Conservation (phyloP, 805 yeast species). For the Candida maris region DNA sequence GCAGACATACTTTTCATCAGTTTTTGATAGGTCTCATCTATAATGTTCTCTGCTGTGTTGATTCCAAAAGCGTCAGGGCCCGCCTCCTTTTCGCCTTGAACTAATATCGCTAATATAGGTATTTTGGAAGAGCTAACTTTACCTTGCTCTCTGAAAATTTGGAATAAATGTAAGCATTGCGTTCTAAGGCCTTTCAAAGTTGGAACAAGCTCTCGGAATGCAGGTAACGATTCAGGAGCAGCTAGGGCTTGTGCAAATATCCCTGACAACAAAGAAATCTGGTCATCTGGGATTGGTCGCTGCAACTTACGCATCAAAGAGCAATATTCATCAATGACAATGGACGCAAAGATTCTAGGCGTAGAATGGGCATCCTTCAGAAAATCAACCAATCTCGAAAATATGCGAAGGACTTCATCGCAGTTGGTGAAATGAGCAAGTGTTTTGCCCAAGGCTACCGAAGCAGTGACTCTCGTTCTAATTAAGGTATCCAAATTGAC, state of each 20-base stretch:
- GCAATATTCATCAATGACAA: slow-evolving; percentile 70
- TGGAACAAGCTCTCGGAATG: slow-evolving; percentile 82
- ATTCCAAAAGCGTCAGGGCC: slow-evolving; percentile 91
- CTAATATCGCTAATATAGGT: slow-evolving; percentile 83
- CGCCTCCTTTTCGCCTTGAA: slow-evolving; percentile 91
- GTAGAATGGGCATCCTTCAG: slow-evolving; percentile 69
- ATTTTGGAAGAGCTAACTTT: slow-evolving; percentile 65
- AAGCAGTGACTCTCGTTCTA: slow-evolving; percentile 70
- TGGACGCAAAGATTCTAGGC: slow-evolving; percentile 67
- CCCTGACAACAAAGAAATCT: slow-evolving; percentile 11
- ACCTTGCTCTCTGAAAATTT: slow-evolving; percentile 73
- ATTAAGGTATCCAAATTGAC: slow-evolving; percentile 74
- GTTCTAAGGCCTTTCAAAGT: slow-evolving; percentile 80
- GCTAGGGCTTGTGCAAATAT: slow-evolving; percentile 36
- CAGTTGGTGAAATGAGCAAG: slow-evolving; percentile 45
- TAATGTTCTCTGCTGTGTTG: slow-evolving; percentile 67
- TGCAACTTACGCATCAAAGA: slow-evolving; percentile 23
- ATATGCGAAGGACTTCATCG: slow-evolving; percentile 37
- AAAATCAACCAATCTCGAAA: slow-evolving; percentile 37
- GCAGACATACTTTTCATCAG: slow-evolving; percentile 61
- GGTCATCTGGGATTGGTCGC: slow-evolving; percentile 8
- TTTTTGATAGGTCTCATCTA: slow-evolving; percentile 62
- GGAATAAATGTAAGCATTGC: slow-evolving; percentile 78
- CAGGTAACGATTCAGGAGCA: slow-evolving; percentile 44
- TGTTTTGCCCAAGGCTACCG: slow-evolving; percentile 69